phyloP scores from a whole-genome alignment of 805 yeast genomes.

The Wickerhamia fluorescens region DNA sequence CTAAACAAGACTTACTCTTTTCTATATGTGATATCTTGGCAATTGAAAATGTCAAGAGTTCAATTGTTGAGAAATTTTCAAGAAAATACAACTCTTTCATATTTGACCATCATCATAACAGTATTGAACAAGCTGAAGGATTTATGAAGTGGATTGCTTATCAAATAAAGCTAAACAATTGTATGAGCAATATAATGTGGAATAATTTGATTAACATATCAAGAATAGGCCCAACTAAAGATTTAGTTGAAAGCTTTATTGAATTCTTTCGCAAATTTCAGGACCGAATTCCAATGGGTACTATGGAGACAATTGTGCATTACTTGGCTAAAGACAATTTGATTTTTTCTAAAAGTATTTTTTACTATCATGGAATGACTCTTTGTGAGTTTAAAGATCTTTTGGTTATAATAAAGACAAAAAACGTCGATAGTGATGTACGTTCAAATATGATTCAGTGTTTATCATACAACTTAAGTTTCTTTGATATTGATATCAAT shows the following conservation, averaged over 20 bases:
- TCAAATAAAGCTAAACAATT: too few relatives aligned
- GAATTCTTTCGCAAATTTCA: too few relatives aligned
- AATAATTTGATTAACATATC: too few relatives aligned
- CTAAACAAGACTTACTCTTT: too few relatives aligned
- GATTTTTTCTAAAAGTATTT: conserved; percentile 33
- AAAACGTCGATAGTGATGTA: conserved; percentile 19
- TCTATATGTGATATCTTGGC: too few relatives aligned
- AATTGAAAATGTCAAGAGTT: too few relatives aligned
- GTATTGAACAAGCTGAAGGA: conserved; percentile 31
- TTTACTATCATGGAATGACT: conserved; percentile 9
- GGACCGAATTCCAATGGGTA: conserved; percentile 6
- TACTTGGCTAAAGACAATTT: conserved; percentile 34
- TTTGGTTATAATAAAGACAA: conserved; percentile 17
- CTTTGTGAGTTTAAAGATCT: conserved; percentile 15
- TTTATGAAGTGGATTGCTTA: conserved; percentile 15
- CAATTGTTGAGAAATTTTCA: too few relatives aligned
- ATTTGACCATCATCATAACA: conserved; percentile 28
- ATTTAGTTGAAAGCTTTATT: too few relatives aligned
- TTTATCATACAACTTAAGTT: conserved; percentile 8
- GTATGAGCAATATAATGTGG: too few relatives aligned
- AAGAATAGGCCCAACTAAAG: too few relatives aligned
- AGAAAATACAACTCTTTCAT: conserved; percentile 1
- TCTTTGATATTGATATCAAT: too few relatives aligned
- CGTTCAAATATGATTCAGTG: conserved; percentile 20
- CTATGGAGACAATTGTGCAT: conserved; percentile 23